phyloP scores from a whole-genome alignment of 192 early-diverging fungal genomes.

The Bifiguratus adelaidae region DNA sequence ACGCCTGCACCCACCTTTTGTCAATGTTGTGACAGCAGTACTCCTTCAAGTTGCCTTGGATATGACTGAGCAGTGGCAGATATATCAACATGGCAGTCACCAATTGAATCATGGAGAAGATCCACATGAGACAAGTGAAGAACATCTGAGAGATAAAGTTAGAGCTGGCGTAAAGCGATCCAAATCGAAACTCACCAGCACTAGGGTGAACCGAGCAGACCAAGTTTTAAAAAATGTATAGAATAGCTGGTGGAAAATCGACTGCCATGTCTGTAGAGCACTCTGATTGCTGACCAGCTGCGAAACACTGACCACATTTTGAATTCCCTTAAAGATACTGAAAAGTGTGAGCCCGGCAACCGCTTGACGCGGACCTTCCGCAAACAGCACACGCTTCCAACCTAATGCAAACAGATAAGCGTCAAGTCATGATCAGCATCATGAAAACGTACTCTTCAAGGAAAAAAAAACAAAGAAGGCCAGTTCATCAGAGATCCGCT shows the following conservation, averaged over 20 bases:
- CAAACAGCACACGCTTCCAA: conserved; percentile 77
- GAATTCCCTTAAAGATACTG: conserved; percentile 19
- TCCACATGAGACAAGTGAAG: conserved; percentile 57
- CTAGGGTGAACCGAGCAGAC: no score
- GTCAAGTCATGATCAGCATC: no score
- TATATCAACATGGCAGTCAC: conserved; percentile 57
- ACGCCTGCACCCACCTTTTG: conserved; percentile 51
- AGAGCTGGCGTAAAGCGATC: no score
- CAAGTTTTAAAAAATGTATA: no score
- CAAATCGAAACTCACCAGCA: no score
- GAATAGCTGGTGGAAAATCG: no score
- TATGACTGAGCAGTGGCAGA: conserved; percentile 65
- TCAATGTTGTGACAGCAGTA: conserved; percentile 84
- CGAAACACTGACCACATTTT: no score
- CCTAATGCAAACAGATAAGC: no score
- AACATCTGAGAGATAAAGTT: no score
- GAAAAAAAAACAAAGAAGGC: conserved; percentile 84
- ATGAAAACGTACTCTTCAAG: conserved; percentile 55
- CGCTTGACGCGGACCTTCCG: conserved; percentile 72
- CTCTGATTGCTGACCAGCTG: no score
- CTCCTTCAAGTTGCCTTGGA: conserved; percentile 82
- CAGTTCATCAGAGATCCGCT: conserved; percentile 49
- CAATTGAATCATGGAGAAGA: conserved; percentile 37
- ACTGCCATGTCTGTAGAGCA: no score
- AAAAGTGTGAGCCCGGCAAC: conserved; percentile 46